Conservation (phyloP, 306 rosid genomes). For the Oemleria cerasiformis region DNA sequence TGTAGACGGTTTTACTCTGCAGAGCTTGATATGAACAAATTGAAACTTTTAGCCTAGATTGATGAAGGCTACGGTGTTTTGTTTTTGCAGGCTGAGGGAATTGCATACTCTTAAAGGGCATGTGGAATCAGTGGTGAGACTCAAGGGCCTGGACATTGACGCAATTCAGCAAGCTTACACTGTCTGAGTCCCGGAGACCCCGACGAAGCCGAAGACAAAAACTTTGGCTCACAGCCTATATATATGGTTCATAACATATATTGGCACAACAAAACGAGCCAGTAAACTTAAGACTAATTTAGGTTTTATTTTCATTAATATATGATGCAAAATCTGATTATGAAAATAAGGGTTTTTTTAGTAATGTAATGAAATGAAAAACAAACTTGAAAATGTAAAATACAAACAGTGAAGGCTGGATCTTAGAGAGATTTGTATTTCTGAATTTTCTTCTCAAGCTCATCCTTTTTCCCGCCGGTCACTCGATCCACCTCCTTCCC, state of each 20-base stretch:
- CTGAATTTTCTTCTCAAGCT: conserved; percentile 59
- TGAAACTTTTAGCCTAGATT: neutral
- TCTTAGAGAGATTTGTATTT: conserved; percentile 13
- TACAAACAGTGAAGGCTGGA: neutral
- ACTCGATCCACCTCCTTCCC: conserved; percentile 65
- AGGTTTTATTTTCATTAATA: no score
- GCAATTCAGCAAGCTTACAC: conserved; percentile 72
- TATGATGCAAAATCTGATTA: neutral
- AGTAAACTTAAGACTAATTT: no score
- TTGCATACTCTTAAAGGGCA: conserved; percentile 65
- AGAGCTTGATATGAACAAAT: neutral
- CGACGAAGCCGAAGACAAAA: no score
- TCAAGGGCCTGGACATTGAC: conserved; percentile 66
- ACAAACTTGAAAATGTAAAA: neutral
- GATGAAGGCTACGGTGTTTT: neutral
- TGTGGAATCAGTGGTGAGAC: conserved; percentile 73
- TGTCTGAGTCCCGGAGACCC: conserved; percentile 19
- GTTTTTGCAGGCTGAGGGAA: conserved; percentile 59
- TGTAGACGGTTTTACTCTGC: neutral
- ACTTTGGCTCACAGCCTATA: no score
- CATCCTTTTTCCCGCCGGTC: conserved; percentile 76
- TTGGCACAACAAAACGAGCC: no score
- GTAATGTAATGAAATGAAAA: neutral
- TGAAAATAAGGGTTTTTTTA: neutral
- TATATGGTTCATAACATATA: no score